A percentile compares a stretch with the other conserved stretches of the same genome.
phyloP scores from a whole-genome alignment of 768 basidiomycete species.

The Termitomyces sp. region DNA sequence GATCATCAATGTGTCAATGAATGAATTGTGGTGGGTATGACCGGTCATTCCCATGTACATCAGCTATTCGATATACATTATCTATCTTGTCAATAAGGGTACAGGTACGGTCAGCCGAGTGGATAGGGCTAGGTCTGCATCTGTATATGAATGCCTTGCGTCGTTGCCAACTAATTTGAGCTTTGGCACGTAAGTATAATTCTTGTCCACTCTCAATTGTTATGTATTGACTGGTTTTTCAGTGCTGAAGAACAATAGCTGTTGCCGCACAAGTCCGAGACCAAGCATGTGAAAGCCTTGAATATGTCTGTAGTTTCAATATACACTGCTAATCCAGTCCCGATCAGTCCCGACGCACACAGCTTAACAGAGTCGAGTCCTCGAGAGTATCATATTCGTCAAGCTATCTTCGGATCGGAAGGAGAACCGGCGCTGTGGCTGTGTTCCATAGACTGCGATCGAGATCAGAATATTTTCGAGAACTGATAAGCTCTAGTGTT shows the following conservation, averaged over 20 bases:
- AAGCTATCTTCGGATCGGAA: background rate
- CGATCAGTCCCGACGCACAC: background rate
- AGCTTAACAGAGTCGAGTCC: background rate
- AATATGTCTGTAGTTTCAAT: no score
- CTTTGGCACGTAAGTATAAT: background rate
- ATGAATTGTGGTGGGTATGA: no score
- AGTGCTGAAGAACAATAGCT: background rate
- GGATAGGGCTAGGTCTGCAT: background rate
- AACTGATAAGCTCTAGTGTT: background rate
- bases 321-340: background rate
- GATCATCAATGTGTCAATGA: background rate
- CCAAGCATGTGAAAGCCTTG: background rate
- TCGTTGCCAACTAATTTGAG: no score
- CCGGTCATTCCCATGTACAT: no score
- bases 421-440: background rate
- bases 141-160: background rate
- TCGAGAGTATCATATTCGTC: background rate
- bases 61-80: no score
- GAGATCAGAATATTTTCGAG: background rate
- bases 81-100: background rate
- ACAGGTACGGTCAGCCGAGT: background rate
- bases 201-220: background rate
- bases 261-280: background rate
- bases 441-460: background rate
- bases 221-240: background rate